Base-by-base conservation (phyloP, 345 rosid species). In the Hibiscus syriacus region DNA sequence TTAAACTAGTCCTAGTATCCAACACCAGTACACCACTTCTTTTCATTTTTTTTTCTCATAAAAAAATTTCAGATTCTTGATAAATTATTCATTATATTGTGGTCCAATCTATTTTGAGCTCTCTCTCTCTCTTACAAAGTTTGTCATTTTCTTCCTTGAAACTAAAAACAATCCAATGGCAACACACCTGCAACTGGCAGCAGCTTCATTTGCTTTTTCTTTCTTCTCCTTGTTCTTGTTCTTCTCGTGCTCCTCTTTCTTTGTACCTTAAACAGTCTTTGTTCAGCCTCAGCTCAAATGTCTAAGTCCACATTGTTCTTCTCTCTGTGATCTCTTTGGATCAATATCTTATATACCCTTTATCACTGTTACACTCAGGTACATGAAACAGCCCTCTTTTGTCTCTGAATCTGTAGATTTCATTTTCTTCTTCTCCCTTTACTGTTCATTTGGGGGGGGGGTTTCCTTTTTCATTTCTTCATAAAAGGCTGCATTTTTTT, bases 131-230 rank as follows among this genome's bases (percentile, higher is more conserved):
- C 74, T 41, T 41, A 14, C 66, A 74, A 69, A 72, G 50, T 74
- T 77, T 80, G 88, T 84, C 83, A 74, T 75, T 79, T 81, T 80
- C 81, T 64, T 65, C 62, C 36, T 55, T 52, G 55, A 74, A 25
- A 50, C 43, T 66, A 61, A 64, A 73, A 69, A 67, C 64, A 68
- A 56, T 14, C 75, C 75, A 67, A 84, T 80, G 86, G 81, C 67
- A 74, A 73, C 67, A 68, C 76, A 77, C 67, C 77, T 65, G 69
- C 85, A 70, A 75, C 79, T 50, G 32, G 25, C 54, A 45, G 67
- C 70, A 39, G 19, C 74, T 80, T 79, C 83, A 69, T 70, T 80
- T 73, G 56, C 79, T 53, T n/a, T n/a, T n/a, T n/a, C n/a, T n/a
- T n/a, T 46, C 73, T 67, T 27, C 83, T 66, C 30, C 64, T 53